Conservation (phyloP, 345 rosid species). For the Euphorbia lathyris region DNA sequence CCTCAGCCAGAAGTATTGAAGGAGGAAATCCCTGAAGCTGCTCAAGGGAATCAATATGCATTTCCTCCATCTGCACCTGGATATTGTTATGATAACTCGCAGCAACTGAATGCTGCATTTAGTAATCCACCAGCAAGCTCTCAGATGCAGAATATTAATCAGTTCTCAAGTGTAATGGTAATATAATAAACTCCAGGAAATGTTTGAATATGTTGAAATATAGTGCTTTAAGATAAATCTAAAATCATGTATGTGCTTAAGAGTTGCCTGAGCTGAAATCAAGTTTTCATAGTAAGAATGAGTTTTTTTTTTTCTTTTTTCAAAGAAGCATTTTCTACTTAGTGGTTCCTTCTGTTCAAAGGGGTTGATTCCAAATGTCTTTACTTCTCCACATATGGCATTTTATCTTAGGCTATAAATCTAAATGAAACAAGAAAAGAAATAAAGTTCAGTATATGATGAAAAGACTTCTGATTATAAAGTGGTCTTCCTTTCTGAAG, state of each 20-base stretch:
- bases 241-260: not conserved
- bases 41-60: conserved; percentile 62
- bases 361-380: not conserved
- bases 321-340: not conserved
- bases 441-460: not conserved
- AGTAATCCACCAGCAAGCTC: conserved; percentile 54
- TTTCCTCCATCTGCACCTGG: conserved; percentile 65
- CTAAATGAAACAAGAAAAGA: not conserved
- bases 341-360: conserved; percentile 1
- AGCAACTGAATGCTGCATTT: conserved; percentile 60
- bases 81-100: conserved; percentile 58
- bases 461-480: not conserved
- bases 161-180: conserved; percentile 83
- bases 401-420: not conserved
- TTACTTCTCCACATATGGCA: not conserved
- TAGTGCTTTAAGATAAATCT: not conserved
- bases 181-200: conserved; percentile 5
- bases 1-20: conserved; percentile 61
- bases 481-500: not conserved
- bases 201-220: not conserved
- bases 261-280: not conserved
- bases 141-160: conserved; percentile 62
- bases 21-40: conserved; percentile 57
- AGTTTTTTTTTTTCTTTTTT: not conserved
- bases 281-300: not conserved